Evolutionary conservation across 768 basidiomycete genomes (phyloP), one percentile per base, ranked within the genome.

Genomic region (Tricholoma sp.): DNA sequence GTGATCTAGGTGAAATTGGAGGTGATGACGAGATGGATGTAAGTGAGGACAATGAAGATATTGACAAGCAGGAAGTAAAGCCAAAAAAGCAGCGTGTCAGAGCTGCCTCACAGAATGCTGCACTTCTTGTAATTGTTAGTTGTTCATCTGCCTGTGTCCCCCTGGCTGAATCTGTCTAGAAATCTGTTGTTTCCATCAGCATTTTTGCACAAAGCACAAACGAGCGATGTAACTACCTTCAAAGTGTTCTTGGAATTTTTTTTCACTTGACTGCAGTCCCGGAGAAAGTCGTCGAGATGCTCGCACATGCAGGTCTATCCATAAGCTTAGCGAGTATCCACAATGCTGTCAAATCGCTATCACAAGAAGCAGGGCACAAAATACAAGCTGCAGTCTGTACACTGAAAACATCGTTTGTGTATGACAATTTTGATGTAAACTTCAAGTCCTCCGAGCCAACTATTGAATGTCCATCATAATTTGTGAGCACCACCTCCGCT

Each of bases 261-360:
- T 73, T 72, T 57, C 53, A 70, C 16, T 73, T 70, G 54, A 73
- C 74, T 66, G 68, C 72, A 0, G 54, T 52, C 2, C 65, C 64
- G 1, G 62, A 67, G 12, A 62, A 62, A 16, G 63, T 69, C 67
- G 61, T 35, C n/a, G n/a, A n/a, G n/a, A n/a, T n/a, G n/a, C n/a
- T n/a, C n/a, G n/a, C n/a, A n/a, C n/a, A n/a, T n/a, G 54, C 65
- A 16, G 63, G 68, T 8, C 52, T 69, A 6, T 68, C 63, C 0
- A 64, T 67, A 39, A 65, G 64, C 1, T n/a, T 55, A 1, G 54
- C 63, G 1, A 45, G 62, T 1, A 64, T 69, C 19, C 34, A 66
- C n/a, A n/a, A n/a, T n/a, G n/a, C n/a, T n/a, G n/a, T n/a, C n/a
- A n/a, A n/a, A n/a, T n/a, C n/a, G n/a, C 52, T 68, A 19, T 66